phyloP scores from a whole-genome alignment of 73 alveolate genomes.

The Durusdinium trenchii region DNA sequence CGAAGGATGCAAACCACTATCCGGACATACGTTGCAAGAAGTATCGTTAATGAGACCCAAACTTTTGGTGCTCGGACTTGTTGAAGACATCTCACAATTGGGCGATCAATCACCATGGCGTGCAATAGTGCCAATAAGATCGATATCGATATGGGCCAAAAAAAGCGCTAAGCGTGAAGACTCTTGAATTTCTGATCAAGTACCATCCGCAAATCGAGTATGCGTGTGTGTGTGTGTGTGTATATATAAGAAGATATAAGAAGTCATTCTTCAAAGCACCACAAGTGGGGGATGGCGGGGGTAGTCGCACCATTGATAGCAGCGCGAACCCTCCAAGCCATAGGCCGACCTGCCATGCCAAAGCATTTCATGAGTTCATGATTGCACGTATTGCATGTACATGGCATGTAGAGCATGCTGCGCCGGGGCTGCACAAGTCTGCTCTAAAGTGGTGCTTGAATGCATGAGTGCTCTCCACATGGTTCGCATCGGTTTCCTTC shows the following conservation, averaged over 20 bases:
- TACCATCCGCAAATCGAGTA: too few relatives aligned
- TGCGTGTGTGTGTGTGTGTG: too few relatives aligned
- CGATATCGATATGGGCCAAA: neutral
- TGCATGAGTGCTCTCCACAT: too few relatives aligned
- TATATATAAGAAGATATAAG: neutral
- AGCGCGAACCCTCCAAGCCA: neutral
- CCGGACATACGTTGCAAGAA: neutral
- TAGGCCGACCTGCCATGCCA: too few relatives aligned
- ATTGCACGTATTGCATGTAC: too few relatives aligned
- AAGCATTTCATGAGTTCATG: too few relatives aligned
- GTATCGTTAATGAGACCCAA: neutral
- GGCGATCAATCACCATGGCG: neutral
- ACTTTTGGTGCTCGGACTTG: slow-evolving; percentile 13
- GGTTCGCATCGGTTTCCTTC: too few relatives aligned
- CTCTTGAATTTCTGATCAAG: neutral
- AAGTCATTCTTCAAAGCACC: neutral
- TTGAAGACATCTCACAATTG: neutral
- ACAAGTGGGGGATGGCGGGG: neutral
- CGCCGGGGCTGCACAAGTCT: too few relatives aligned
- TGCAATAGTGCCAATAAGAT: too few relatives aligned
- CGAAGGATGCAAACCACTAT: neutral
- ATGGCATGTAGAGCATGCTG: too few relatives aligned
- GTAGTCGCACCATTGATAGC: neutral
- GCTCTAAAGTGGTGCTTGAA: too few relatives aligned
- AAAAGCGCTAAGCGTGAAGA: neutral